phyloP scores from a whole-genome alignment of 331 rosid species.

The Phaseolus coccineus region DNA sequence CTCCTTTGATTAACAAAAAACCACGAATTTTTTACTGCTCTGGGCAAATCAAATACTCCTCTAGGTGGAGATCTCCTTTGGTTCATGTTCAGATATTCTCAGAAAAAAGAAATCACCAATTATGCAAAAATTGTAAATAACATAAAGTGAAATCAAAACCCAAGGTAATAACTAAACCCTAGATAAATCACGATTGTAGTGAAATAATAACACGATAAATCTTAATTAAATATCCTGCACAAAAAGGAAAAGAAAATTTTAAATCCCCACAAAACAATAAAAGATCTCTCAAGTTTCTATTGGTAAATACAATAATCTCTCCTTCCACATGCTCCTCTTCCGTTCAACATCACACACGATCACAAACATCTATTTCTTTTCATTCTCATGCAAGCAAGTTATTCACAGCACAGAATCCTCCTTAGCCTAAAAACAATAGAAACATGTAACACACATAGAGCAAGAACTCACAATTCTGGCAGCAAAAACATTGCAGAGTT shows the following conservation, averaged over 20 bases:
- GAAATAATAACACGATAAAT: too few relatives aligned
- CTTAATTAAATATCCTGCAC: too few relatives aligned
- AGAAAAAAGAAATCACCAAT: too few relatives aligned
- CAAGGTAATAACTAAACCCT: too few relatives aligned
- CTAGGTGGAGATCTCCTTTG: too few relatives aligned
- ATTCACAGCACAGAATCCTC: neutral
- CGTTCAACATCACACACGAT: neutral
- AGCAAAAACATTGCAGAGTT: conserved; percentile 86
- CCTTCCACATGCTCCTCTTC: neutral
- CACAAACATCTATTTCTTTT: neutral
- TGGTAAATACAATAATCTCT: neutral
- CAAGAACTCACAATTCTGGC: conserved; percentile 72
- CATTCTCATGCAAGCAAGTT: neutral
- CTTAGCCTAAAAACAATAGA: conserved; percentile 10
- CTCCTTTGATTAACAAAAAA: too few relatives aligned
- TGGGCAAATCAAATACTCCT: neutral
- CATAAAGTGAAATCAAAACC: too few relatives aligned
- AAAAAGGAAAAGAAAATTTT: neutral
- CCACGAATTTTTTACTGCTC: neutral
- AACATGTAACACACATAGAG: neutral
- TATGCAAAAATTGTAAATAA: too few relatives aligned
- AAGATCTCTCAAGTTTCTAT: too few relatives aligned
- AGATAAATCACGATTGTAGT: too few relatives aligned
- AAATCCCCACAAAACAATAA: too few relatives aligned
- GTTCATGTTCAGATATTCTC: too few relatives aligned